Evolutionary conservation across 1,284 basidiomycete genomes (phyloP), one percentile per base, ranked within the genome.

Genomic region (Pisolithus thermaeus): DNA sequence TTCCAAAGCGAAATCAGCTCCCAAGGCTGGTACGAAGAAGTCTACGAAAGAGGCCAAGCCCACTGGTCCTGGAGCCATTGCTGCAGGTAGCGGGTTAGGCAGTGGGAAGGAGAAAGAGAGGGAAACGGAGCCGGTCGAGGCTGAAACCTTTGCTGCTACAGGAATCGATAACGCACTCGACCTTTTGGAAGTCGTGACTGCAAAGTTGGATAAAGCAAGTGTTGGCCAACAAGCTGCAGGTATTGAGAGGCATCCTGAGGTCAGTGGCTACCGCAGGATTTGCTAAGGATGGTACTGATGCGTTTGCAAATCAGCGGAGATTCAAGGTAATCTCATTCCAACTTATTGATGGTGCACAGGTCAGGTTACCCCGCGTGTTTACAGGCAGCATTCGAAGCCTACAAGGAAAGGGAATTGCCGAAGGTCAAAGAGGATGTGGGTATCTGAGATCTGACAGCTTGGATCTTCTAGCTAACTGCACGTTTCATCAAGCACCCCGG

Each of bases 91-190:
- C 4, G 78, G 70, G 0, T 59, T 79, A 20, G 68, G 51, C 11
- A 59, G 57, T 12, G 65, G 56, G 5, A 56, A 47, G 8, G 62
- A 47, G 0, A 61, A 80, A 11, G 69, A 57, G 7, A 56, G 47
- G 6, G 62, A 47, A 0, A 60, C 80, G 9, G 69, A 57, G 20
- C 56, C 59, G 16, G 67, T 73, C 53, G 75, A 79, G 52, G 69
- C 78, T 9, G 82, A 90, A 68, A 84, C 84, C 62, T 91, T 81
- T 68, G 70, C 81, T 11, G 96, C 95, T 6, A 88, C 86, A 20
- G 95, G 93, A 11, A 79, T 98, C 51, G 95, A 99, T 65, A 90
- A 94, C 65, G 93, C 92, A 8, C 69, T 99, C 46, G 95, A 97
- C 69, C 79, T 97, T 54, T 71, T 98, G 60, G 86, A 90, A 53